Conservation (phyloP, 176 grass and related monocot species). For the Calamus simplicifolius region DNA sequence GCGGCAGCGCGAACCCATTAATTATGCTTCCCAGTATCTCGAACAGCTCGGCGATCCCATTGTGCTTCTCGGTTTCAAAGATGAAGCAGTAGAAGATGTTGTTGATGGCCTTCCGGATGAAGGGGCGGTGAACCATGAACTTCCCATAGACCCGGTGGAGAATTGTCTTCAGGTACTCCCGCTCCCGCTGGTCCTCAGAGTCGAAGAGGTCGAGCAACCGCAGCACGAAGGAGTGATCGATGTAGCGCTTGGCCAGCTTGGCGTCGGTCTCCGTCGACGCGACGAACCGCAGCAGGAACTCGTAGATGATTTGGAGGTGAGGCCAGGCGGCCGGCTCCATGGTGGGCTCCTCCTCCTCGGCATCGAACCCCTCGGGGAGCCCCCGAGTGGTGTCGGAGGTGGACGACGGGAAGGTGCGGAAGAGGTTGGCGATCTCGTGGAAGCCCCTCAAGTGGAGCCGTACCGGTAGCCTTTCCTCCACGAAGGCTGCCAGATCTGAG, state of each 20-base stretch:
- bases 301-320: conserved; percentile 37
- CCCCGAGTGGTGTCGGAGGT: conserved; percentile 15
- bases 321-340: conserved; percentile 46
- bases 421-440: conserved; percentile 40
- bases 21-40: conserved; percentile 57
- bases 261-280: conserved; percentile 32
- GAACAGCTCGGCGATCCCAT: conserved; percentile 45
- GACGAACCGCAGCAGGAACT: conserved; percentile 37
- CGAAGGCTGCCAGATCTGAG: no score
- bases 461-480: no score
- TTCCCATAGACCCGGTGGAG: conserved; percentile 52
- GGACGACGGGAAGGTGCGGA: conserved; percentile 31
- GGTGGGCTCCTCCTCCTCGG: conserved; percentile 35
- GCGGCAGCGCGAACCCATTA: conserved; percentile 47
- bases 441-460: no score
- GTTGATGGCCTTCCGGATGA: conserved; percentile 40
- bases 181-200: conserved; percentile 43
- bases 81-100: conserved; percentile 45
- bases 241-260: conserved; percentile 41
- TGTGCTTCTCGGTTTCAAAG: conserved; percentile 48
- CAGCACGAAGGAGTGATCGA: conserved; percentile 39
- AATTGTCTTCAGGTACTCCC: conserved; percentile 36
- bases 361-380: conserved; percentile 19
- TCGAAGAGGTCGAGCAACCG: conserved; percentile 46
- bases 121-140: conserved; percentile 52